A percentile compares a stretch with the other conserved stretches of the same genome.
Conservation (phyloP, 768 basidiomycete genomes). For the Tylopilus sp. region DNA sequence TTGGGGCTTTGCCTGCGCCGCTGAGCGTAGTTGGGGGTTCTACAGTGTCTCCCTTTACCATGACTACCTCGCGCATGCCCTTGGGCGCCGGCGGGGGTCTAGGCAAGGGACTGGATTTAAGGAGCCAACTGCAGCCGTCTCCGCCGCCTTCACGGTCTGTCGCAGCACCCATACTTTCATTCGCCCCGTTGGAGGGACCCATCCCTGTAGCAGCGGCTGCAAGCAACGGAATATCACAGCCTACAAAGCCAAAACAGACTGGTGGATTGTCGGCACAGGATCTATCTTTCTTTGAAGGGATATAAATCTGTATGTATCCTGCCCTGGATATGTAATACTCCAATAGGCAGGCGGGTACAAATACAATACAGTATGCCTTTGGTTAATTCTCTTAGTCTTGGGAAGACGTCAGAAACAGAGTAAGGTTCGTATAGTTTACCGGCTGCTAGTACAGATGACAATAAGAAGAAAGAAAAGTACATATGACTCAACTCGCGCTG, state of each 20-base stretch:
- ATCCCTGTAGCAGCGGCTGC: slow-evolving; percentile 13
- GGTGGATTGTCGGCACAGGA: slow-evolving; percentile 79
- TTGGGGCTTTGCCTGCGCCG: not conserved
- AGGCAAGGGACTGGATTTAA: slow-evolving; percentile 4
- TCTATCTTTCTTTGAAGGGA: slow-evolving; percentile 82
- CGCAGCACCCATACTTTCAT: slow-evolving; percentile 19
- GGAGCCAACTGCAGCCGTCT: slow-evolving; percentile 17
- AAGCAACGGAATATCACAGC: slow-evolving; percentile 5
- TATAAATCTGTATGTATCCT: slow-evolving; percentile 32
- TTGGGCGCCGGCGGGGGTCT: slow-evolving; percentile 1
- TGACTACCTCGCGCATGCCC: not conserved
- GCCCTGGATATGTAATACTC: not conserved
- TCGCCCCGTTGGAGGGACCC: slow-evolving; percentile 8
- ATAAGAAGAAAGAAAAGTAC: not conserved
- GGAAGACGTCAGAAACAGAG: not conserved
- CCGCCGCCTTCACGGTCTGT: slow-evolving; percentile 8
- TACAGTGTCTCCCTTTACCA: not conserved
- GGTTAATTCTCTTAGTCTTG: not conserved
- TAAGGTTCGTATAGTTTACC: not conserved
- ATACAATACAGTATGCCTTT: not conserved
- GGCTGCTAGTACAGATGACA: not conserved
- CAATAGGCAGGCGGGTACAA: not conserved
- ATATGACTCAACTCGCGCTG: not conserved
- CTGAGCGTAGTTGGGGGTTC: not conserved
- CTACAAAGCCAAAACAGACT: slow-evolving; percentile 24